These are phyloP conservation scores for Rhododendron simsii DNA, from an alignment of 148 eudicot genomes.

Conservation along the genomic window DNA sequence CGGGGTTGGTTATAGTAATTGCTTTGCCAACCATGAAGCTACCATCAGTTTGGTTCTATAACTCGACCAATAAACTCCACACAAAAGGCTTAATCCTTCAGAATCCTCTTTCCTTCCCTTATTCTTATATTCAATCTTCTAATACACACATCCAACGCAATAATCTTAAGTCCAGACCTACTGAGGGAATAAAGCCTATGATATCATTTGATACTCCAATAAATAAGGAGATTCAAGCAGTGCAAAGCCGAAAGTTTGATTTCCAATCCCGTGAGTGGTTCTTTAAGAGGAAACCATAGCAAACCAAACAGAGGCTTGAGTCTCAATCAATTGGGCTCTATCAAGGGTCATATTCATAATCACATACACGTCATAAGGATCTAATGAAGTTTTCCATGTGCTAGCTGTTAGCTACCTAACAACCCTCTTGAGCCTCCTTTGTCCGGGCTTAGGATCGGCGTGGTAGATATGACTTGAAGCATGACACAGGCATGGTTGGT, in stretches of 20 bases:
- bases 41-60: neutral
- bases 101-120: neutral
- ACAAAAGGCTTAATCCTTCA: neutral
- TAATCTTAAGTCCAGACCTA: neutral
- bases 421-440: neutral
- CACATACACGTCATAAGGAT: neutral
- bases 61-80: neutral
- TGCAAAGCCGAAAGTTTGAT: neutral
- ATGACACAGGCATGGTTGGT: neutral
- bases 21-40: neutral
- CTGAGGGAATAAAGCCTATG: neutral
- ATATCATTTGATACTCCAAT: neutral
- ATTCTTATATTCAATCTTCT: neutral
- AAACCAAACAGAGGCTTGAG: neutral
- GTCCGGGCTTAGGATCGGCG: neutral
- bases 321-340: neutral
- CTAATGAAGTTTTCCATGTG: neutral
- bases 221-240: slow-evolving; percentile 1
- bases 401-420: neutral
- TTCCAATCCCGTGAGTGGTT: neutral
- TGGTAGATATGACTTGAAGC: neutral
- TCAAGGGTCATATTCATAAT: neutral
- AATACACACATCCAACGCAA: neutral
- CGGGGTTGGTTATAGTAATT: neutral
- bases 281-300: neutral